Evolutionary conservation across 768 basidiomycete genomes (phyloP), one percentile per base, ranked within the genome.

Genomic region (Serendipita sp.): DNA sequence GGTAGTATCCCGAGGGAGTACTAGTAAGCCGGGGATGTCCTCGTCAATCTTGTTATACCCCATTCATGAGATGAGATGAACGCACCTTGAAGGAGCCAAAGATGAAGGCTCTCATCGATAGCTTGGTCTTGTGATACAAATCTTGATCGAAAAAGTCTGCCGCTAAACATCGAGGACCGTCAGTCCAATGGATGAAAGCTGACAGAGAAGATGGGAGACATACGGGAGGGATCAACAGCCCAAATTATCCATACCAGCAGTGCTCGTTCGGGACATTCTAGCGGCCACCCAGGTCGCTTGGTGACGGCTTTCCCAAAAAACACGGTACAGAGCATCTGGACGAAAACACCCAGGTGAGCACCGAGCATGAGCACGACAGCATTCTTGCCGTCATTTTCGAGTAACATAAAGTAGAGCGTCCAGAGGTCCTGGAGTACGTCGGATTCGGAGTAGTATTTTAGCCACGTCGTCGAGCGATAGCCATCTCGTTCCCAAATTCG

Each of bases 371-470:
- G 80, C 72, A 83, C 83, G 2, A 68, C 73, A 41, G 76, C 76
- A 70, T 88, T 88, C 70, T 78, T 79, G 38, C 84, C 85, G 72
- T 88, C 85, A 73, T 85, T 82, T 67, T 88, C 86, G 2, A 80
- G 73, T 71, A 85, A 71, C 77, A 88, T 80, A 47, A 85, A 69
- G 63, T 79, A 81, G 3, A 77, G 76, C 0, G 72, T 73, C 73
- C 79, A 80, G 23, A 88, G 75, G 71, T 80, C 76, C 34, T 58
- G n/a, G 34, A 48, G 38, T 2, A 67, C 60, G 41, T 66, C 32
- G 1, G 11, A 34, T 38, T 36, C 45, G 18, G 36, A n/a, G 65
- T 67, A 67, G n/a, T 23, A 35, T 34, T 66, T n/a, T 2, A 51
- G 52, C 66, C 66, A 67, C 38, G 65, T 28, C 13, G 56, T 34